phyloP scores from a whole-genome alignment of 805 yeast species.

The Kuraishia hungarica region DNA sequence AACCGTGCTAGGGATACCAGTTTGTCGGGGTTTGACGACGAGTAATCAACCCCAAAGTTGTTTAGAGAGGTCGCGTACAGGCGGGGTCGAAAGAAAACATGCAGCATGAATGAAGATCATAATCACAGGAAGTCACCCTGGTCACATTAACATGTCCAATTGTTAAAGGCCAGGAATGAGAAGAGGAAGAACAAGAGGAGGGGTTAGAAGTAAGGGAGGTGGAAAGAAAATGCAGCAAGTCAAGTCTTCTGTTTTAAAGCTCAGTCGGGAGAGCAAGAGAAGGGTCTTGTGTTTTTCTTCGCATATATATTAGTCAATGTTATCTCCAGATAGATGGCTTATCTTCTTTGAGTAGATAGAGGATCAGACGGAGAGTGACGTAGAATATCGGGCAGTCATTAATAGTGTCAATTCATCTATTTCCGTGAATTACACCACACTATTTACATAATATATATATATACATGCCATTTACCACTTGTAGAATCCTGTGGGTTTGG shows the following conservation, averaged over 20 bases:
- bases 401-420: background rate
- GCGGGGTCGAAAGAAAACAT: background rate
- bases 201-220: background rate
- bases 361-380: too few relatives aligned
- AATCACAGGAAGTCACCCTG: background rate
- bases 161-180: too few relatives aligned
- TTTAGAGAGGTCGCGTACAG: background rate
- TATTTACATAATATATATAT: constrained; percentile 3
- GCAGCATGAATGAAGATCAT: background rate
- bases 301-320: background rate
- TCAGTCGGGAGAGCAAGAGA: background rate
- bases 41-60: constrained; percentile 3
- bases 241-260: background rate
- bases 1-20: constrained; percentile 39
- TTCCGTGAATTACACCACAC: background rate
- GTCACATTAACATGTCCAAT: background rate
- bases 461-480: constrained; percentile 35
- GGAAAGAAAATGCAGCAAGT: background rate
- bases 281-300: constrained; percentile 1
- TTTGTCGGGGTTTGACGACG: constrained; percentile 51
- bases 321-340: background rate
- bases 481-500: constrained; percentile 41
- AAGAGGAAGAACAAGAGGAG: too few relatives aligned
- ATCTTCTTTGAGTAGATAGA: background rate
- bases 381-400: too few relatives aligned